phyloP scores from a whole-genome alignment of 75 land plant species.

The Gnetum montanum region DNA sequence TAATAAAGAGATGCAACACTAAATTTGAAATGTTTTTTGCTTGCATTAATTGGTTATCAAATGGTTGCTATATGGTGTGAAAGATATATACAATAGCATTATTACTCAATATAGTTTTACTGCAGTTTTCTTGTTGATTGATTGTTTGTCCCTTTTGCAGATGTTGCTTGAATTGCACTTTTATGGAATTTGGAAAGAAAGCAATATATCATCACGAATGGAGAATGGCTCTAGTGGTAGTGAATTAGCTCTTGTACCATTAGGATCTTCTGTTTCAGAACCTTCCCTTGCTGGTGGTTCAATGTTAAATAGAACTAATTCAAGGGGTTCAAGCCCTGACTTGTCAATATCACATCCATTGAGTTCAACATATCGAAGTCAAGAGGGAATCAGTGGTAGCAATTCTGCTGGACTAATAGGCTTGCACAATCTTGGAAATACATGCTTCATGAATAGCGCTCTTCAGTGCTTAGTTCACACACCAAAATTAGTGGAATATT shows the following conservation, averaged over 20 bases:
- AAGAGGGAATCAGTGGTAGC: slow-evolving; percentile 18
- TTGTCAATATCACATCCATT: slow-evolving; percentile 9
- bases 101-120: background rate
- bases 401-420: slow-evolving; percentile 59
- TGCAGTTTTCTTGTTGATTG: background rate
- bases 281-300: slow-evolving; percentile 25
- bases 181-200: slow-evolving; percentile 35
- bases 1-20: too few species aligned
- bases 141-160: slow-evolving; percentile 20
- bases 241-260: slow-evolving; percentile 23
- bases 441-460: slow-evolving; percentile 94
- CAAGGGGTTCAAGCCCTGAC: slow-evolving; percentile 15
- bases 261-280: slow-evolving; percentile 5
- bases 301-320: slow-evolving; percentile 22
- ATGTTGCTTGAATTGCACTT: slow-evolving; percentile 54
- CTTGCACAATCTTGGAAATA: slow-evolving; percentile 84
- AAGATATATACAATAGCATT: background rate
- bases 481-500: slow-evolving; percentile 67
- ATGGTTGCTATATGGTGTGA: background rate
- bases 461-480: slow-evolving; percentile 85
- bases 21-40: background rate
- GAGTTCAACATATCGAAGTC: slow-evolving; percentile 8
- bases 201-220: slow-evolving; percentile 5
- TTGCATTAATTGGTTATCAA: background rate
- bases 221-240: slow-evolving; percentile 22